phyloP scores from a whole-genome alignment of 441 rosid species.

The Croton setiger region DNA sequence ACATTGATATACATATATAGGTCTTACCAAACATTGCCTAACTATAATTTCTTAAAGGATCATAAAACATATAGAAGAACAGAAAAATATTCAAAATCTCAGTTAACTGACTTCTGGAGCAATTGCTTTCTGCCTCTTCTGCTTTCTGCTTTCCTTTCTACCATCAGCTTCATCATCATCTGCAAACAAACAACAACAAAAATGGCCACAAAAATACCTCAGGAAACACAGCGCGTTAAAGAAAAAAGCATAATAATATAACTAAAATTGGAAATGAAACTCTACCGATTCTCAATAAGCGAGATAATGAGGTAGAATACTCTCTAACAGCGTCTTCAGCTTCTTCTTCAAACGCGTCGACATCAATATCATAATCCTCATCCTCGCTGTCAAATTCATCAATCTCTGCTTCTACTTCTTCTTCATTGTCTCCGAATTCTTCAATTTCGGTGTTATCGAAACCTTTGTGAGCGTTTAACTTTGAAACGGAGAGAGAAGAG shows the following conservation, averaged over 20 bases:
- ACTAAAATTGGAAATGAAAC: neutral
- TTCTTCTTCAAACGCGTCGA: conserved; percentile 63
- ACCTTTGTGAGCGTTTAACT: conserved; percentile 12
- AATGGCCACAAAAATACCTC: neutral
- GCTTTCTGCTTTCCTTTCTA: conserved; percentile 48
- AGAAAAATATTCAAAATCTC: neutral
- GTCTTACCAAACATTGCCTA: too few relatives aligned
- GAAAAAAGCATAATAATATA: neutral
- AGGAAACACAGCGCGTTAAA: neutral
- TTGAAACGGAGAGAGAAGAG: conserved; percentile 20
- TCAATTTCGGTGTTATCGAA: conserved; percentile 8
- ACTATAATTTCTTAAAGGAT: too few relatives aligned
- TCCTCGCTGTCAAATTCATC: conserved; percentile 32
- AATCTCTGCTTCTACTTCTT: conserved; percentile 20
- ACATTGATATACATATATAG: too few relatives aligned
- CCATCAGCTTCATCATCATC: conserved; percentile 62
- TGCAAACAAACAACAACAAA: conserved; percentile 23
- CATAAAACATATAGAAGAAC: neutral
- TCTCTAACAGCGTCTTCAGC: conserved; percentile 58
- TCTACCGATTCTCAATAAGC: conserved; percentile 57
- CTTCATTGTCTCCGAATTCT: conserved; percentile 24
- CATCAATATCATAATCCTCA: conserved; percentile 43
- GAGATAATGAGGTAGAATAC: conserved; percentile 53
- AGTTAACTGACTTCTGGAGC: conserved; percentile 35
- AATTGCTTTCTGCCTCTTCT: conserved; percentile 40